Percentiles rank a stretch among this genome's conserved stretches.
Conservation (phyloP, 2,329 filamentous ascomycete genomes). For the Clonostachys byssicola region DNA sequence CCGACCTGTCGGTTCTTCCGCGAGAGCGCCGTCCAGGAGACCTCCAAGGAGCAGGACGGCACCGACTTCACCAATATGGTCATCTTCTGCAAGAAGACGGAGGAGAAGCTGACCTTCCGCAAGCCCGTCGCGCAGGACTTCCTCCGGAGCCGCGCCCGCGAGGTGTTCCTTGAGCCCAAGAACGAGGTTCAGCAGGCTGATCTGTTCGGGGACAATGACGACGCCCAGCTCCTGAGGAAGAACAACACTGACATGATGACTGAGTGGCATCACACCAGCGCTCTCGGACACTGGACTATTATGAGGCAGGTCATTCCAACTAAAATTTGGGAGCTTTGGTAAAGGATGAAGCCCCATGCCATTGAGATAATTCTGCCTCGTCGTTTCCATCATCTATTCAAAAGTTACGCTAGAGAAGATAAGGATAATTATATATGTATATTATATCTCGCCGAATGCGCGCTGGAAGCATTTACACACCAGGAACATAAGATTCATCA, state of each 20-base stretch:
- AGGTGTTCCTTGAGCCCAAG: slow-evolving; percentile 66
- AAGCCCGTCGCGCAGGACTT: slow-evolving; percentile 60
- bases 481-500: not conserved
- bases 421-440: too few relatives aligned
- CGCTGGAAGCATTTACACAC: not conserved
- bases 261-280: slow-evolving; percentile 70
- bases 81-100: slow-evolving; percentile 78
- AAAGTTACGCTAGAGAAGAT: too few relatives aligned
- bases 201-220: slow-evolving; percentile 24
- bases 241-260: slow-evolving; percentile 65
- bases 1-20: slow-evolving; percentile 89
- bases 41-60: slow-evolving; percentile 39
- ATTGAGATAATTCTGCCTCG: too few relatives aligned
- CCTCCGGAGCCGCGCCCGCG: slow-evolving; percentile 66
- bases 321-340: slow-evolving; percentile 86
- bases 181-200: slow-evolving; percentile 59
- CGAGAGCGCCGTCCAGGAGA: slow-evolving; percentile 56
- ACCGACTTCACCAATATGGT: slow-evolving; percentile 93
- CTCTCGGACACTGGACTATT: slow-evolving; percentile 82
- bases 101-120: slow-evolving; percentile 58
- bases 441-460: too few relatives aligned
- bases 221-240: slow-evolving; percentile 47
- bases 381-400: too few relatives aligned
- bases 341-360: slow-evolving; percentile 13
- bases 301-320: slow-evolving; percentile 82